Base-by-base conservation (phyloP, 2,329 filamentous ascomycete genomes). In the Fusarium nelsonii region DNA sequence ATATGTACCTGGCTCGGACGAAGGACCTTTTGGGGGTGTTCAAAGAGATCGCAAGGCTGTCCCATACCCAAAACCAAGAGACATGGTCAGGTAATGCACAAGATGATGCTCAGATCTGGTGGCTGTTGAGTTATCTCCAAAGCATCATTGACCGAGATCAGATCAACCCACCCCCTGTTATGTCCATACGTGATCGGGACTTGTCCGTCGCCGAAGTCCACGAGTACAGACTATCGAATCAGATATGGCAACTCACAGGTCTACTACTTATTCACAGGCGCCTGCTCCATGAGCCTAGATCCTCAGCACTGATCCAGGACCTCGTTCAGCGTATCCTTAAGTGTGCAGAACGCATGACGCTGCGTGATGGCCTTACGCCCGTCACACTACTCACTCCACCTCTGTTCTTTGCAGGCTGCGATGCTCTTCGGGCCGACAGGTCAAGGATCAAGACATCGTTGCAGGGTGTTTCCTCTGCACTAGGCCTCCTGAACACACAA, bases 1-100 rank as follows among this genome's bases (percentile, higher is more conserved):
- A 69, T 4, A 70, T 69, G 67, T 69, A 69, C 14, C 66, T 69
- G 8, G 41, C 62, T 1, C 67, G 67, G 15, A 69, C 67, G 9
- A 63, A 41, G 32, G 67, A 69, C 12, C 39, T 69, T 1, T 15
- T 69, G 9, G 46, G 18, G 1, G 67, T 69, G 4, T 70, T 69
- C 41, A 69, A 70, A 23, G 67, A 69, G 48, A 69, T 69, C 18
- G 66, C 66, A 5, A 49, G 67, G 3, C 3, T 69, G 2, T 50
- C 57, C 4, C 40, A 39, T 8, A 33, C 37, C 4, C 45, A 6
- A 2, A 49, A 33, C 4, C 12, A 33, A 2, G 41, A 43, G 14
- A 30, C 23, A 3, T 48, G 32, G 8, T 30, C 34, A 3, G 46
- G 49, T 12, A 37, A 14, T 1, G 36, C 12, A 4, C 53, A 40